Evolutionary conservation across 305 asterid species (phyloP), one percentile per base, ranked within the genome.

Genomic region (Fraxinus greggii): DNA sequence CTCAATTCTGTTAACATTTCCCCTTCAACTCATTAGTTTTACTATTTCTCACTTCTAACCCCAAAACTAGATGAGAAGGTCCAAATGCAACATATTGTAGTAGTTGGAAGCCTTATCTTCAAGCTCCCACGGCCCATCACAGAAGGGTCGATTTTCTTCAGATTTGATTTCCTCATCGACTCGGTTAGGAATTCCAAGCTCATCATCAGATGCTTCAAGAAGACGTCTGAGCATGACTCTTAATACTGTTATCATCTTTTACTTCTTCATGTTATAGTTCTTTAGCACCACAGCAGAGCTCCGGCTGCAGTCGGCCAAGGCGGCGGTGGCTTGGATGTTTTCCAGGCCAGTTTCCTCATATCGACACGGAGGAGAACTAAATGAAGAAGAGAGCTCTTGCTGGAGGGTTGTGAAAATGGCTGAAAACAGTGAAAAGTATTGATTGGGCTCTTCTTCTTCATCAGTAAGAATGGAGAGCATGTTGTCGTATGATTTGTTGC

Each of bases 161-260:
- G 69, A 59, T 7, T 80, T 79, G 0, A 86, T 79, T 9, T 72
- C 75, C 23, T 80, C 86, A 3, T 81, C 88, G 12, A 31, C 78
- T 0, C 86, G 48, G 80, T 85, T 89, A 0, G 94, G 93, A 42
- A 91, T 87, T 80, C 94, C 93, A 2, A 89, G 93, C 75, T 91
- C 94, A 31, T 91, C 93, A 36, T 91, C 94, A 0, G 94, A 91
- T 67, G 94, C 94, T 86, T 91, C 94, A 0, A 91, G 87, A 76
- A 89, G 94, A 77, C 88, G 92, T 82, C 90, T 86, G 67, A 56
- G 21, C 87, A 91, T 89, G 48, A 91, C 88, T 67, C 86, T 81
- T 80, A 33, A 69, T 76, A 6, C 42, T 81, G 5, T 80, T 87
- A 35, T 36, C 84, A 0, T 69, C 81, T 13, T 31, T 83, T 7